Evolutionary conservation across 208 protist genomes (phyloP).

Genomic region (Phytomonas serpens): DNA sequence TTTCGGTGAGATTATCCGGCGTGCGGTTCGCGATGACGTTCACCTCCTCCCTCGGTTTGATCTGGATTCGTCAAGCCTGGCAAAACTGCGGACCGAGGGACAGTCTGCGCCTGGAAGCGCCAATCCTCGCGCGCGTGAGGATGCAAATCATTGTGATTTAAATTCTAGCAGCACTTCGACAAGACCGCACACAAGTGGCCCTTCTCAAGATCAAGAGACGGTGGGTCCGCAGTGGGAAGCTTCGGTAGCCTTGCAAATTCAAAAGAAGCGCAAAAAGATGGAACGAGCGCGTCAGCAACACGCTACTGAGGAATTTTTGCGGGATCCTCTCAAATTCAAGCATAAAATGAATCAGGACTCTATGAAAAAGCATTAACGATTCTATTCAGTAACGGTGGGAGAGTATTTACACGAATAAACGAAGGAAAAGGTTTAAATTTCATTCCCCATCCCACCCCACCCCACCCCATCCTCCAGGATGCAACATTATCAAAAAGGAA

Average conservation of each 20-base stretch:
- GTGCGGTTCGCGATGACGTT: slow-evolving; percentile 12
- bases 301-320: slow-evolving; percentile 49
- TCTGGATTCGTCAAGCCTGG: background rate
- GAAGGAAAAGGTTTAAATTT: background rate
- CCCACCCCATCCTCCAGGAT: background rate
- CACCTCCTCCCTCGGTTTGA: background rate
- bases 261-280: slow-evolving; percentile 70
- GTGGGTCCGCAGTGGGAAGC: slow-evolving; percentile 36
- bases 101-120: background rate
- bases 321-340: slow-evolving; percentile 62
- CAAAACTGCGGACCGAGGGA: background rate
- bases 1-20: slow-evolving; percentile 14
- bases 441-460: background rate
- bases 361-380: background rate
- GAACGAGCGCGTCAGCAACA: slow-evolving; percentile 37
- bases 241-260: slow-evolving; percentile 41
- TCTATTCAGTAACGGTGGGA: background rate
- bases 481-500: background rate
- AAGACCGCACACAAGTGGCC: background rate
- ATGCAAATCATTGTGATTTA: background rate
- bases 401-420: background rate
- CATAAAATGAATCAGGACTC: slow-evolving; percentile 17
- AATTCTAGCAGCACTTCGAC: background rate
- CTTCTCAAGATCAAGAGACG: slow-evolving; percentile 4
- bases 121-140: background rate